phyloP scores from a whole-genome alignment of 1,139 yeast genomes.

The Kodamaea anthophila region DNA sequence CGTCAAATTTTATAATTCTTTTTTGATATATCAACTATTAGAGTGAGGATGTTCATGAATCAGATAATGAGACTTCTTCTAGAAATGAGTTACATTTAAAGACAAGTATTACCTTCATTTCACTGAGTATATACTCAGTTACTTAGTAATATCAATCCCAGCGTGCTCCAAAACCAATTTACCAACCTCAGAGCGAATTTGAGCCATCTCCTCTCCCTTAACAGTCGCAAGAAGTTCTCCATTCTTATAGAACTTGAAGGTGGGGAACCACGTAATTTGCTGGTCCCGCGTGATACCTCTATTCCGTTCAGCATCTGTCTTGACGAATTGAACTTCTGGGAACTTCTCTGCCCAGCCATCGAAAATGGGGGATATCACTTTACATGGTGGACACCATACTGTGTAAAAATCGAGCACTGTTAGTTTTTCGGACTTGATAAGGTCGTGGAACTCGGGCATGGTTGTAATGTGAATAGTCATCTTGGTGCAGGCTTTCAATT shows the following conservation, averaged over 20 bases:
- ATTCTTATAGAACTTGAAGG: conserved; percentile 29
- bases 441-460: conserved; percentile 17
- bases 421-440: conserved; percentile 19
- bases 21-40: too few species aligned
- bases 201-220: conserved; percentile 30
- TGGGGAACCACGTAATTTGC: conserved; percentile 32
- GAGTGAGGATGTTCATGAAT: too few species aligned
- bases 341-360: conserved; percentile 28
- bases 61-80: too few species aligned
- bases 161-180: conserved; percentile 12
- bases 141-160: conserved; percentile 15
- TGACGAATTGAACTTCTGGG: conserved; percentile 35
- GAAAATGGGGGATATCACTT: conserved; percentile 38
- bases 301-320: conserved; percentile 32
- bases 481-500: too few species aligned
- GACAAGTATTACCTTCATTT: conserved; percentile 2
- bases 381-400: conserved; percentile 45
- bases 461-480: conserved; percentile 8
- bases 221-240: conserved; percentile 25
- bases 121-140: too few species aligned
- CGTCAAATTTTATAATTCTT: too few species aligned
- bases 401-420: conserved; percentile 39
- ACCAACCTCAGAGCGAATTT: conserved; percentile 19
- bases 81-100: too few species aligned
- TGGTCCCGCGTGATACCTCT: conserved; percentile 26